Base-by-base conservation (phyloP, 1,284 basidiomycete species). In the Lentinula novae-zelandiae region DNA sequence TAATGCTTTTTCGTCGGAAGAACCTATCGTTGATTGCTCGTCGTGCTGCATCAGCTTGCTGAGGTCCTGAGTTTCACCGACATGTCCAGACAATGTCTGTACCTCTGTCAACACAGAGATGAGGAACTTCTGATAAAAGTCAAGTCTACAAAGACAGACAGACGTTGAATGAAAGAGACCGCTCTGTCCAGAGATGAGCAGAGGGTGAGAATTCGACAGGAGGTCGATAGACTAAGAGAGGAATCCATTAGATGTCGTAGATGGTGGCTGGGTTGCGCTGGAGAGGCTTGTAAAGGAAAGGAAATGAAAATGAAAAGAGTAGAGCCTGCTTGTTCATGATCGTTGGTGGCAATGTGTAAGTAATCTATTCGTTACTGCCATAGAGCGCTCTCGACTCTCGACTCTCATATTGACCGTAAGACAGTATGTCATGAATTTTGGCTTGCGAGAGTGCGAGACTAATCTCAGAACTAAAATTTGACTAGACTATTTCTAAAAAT, bases 141-240 rank as follows among this genome's bases (percentile, higher is more conserved):
- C 15, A 20, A 31, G 27, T 54, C 27, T 58, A 57, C 61, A 61
- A 60, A 60, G 62, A 57, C 42, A 55, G 63, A 77, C 80, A 67
- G 75, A 82, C 82, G 78, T 67, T 78, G 67, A 62, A 82, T 75
- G 64, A 82, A 75, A 49, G 72, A 68, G 53, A 72, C 71, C 4
- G 79, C 80, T 58, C 74, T 73, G 8, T 72, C 70, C 5, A 75
- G 62, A 7, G 76, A 73, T 2, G 81, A 72, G 8, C 82, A 78
- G 34, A 83, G 67, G 31, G 77, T 74, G n/a, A 84, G 73, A 57
- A 83, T 84, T 50, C 80, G 75, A 63, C 78, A 81, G 56, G 61
- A 64, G 31, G 61, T 56, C 5, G 51, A 50, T 15, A 59, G 59
- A 15, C 48, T 39, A 8, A 49, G 52, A 53, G 58, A 44, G 15